Conservation (phyloP, 768 basidiomycete genomes). For the Termitomyces sp. region DNA sequence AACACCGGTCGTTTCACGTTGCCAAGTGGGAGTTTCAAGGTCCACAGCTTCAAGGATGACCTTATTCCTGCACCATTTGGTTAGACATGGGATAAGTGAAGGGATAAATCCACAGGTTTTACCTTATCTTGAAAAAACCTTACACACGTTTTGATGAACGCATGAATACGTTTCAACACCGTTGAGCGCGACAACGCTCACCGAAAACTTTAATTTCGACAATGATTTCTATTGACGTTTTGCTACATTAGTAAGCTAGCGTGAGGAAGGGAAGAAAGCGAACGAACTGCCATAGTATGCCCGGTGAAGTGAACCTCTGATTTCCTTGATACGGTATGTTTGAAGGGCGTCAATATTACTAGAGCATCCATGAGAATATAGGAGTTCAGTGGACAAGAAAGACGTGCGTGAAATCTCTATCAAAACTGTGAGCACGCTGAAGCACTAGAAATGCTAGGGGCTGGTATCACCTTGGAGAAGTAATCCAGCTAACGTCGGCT, state of each 20-base stretch:
- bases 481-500: conserved; percentile 83
- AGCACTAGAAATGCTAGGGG: background rate
- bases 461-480: conserved; percentile 51
- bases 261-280: background rate
- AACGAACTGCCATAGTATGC: conserved; percentile 72
- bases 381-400: background rate
- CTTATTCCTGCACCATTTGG: conserved; percentile 37
- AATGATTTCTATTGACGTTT: conserved; percentile 42
- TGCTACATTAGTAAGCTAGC: background rate
- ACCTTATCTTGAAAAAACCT: conserved; percentile 81
- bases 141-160: background rate
- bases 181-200: conserved; percentile 23
- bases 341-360: conserved; percentile 77
- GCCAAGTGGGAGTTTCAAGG: conserved; percentile 73
- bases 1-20: conserved; percentile 63
- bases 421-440: background rate
- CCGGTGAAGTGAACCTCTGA: conserved; percentile 47
- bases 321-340: conserved; percentile 66
- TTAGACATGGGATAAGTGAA: background rate
- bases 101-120: background rate
- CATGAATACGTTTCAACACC: background rate
- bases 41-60: conserved; percentile 73
- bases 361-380: conserved; percentile 6
- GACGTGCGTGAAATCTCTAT: conserved; percentile 71
- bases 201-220: conserved; percentile 72